These are phyloP conservation scores for Borealophlyctis nickersoniae DNA, from an alignment of 192 early-diverging fungal species.

Conservation along the genomic window DNA sequence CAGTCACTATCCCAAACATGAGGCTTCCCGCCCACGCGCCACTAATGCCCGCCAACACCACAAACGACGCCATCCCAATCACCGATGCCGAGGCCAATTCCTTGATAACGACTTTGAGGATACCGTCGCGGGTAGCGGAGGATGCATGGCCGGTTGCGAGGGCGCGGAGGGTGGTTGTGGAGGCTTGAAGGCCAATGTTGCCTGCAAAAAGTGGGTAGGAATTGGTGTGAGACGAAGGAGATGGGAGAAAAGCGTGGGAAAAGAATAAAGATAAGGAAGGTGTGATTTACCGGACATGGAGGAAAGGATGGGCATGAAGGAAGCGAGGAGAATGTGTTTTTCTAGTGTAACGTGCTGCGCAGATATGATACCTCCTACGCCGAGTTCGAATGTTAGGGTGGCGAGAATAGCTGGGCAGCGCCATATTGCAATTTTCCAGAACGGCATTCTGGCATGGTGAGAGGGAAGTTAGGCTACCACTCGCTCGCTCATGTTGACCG, in stretches of 20 bases:
- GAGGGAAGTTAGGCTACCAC: constrained; percentile 4
- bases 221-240: not conserved
- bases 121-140: constrained; percentile 10
- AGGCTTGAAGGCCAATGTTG: constrained; percentile 45
- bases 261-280: too few relatives aligned
- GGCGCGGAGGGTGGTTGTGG: constrained; percentile 43
- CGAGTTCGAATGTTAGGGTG: constrained; percentile 36
- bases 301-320: constrained; percentile 45
- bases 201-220: constrained; percentile 11
- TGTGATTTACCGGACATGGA: constrained; percentile 32
- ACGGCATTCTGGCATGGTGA: constrained; percentile 32
- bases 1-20: constrained; percentile 26
- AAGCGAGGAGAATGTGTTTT: constrained; percentile 28
- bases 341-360: constrained; percentile 12
- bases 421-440: constrained; percentile 35
- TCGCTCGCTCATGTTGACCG: not conserved
- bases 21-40: constrained; percentile 8
- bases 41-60: constrained; percentile 5
- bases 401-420: constrained; percentile 37
- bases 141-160: constrained; percentile 44
- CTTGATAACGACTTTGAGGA: constrained; percentile 32
- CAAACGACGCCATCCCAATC: constrained; percentile 13
- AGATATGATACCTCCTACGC: constrained; percentile 36
- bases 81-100: constrained; percentile 22
- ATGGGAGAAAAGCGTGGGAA: too few relatives aligned